These are phyloP conservation scores for Coniferiporia sulphurascens DNA, from an alignment of 1,284 basidiomycete species.

Conservation along the genomic window DNA sequence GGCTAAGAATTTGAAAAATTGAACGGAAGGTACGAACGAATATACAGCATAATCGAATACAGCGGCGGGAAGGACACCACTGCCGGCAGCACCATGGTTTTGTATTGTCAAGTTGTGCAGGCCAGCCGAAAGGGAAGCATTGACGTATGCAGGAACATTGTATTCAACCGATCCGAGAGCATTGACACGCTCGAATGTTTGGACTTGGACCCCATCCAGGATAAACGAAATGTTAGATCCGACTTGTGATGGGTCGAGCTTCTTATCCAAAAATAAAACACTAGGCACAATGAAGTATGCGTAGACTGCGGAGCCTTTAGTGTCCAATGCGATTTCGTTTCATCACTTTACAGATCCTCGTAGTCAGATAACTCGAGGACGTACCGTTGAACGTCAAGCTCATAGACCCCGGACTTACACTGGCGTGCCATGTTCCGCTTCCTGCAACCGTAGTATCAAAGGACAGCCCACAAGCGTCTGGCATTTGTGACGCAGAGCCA, in stretches of 20 bases:
- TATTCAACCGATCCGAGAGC: neutral
- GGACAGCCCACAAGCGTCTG: neutral
- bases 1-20: neutral
- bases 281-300: slow-evolving; percentile 5
- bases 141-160: neutral
- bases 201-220: neutral
- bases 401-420: neutral
- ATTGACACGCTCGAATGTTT: neutral
- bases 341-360: neutral
- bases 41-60: slow-evolving; percentile 8
- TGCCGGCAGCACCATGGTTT: neutral
- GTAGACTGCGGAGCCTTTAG: neutral
- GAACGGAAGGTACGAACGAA: slow-evolving; percentile 1
- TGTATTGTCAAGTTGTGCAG: slow-evolving; percentile 1
- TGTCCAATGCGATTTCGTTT: neutral
- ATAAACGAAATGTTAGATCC: neutral
- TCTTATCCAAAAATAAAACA: neutral
- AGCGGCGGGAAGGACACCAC: neutral
- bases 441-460: neutral
- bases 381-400: slow-evolving; percentile 3
- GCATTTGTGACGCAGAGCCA: neutral
- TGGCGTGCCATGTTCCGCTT: slow-evolving; percentile 1
- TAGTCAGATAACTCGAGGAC: neutral
- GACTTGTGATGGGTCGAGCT: neutral
- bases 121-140: neutral